phyloP scores from a whole-genome alignment of 345 rosid genomes.

The Leavenworthia alabamica region DNA sequence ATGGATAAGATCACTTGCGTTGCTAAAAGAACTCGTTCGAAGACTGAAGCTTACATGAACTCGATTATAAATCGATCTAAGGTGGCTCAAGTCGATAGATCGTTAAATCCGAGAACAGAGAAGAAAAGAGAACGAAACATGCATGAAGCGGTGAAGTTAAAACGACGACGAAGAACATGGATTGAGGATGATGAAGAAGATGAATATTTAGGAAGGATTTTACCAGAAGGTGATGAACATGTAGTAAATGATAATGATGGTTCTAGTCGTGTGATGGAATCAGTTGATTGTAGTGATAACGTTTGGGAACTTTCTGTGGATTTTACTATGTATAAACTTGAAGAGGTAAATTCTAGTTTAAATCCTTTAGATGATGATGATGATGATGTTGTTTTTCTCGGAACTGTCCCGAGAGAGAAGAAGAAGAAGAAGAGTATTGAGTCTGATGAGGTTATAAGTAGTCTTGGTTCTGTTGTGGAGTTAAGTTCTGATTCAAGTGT shows the following conservation, averaged over 20 bases:
- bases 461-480: constrained; percentile 15
- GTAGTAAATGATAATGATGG: background rate
- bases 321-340: background rate
- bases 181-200: background rate
- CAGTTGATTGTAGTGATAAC: background rate
- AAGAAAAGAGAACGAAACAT: background rate
- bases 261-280: background rate
- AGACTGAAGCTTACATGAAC: constrained; percentile 14
- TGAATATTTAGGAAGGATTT: background rate
- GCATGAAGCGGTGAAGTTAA: background rate
- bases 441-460: constrained; percentile 1
- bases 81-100: background rate
- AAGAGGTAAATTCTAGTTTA: background rate
- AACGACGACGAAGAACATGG: background rate
- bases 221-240: background rate
- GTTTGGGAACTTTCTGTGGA: background rate
- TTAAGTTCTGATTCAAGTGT: background rate
- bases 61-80: background rate
- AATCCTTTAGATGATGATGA: background rate
- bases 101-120: background rate
- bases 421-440: background rate
- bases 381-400: background rate
- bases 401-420: background rate
- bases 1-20: constrained; percentile 25
- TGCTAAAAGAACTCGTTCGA: constrained; percentile 29